Base-by-base conservation (phyloP, 441 rosid species). In the Euphorbia neoarborescens region DNA sequence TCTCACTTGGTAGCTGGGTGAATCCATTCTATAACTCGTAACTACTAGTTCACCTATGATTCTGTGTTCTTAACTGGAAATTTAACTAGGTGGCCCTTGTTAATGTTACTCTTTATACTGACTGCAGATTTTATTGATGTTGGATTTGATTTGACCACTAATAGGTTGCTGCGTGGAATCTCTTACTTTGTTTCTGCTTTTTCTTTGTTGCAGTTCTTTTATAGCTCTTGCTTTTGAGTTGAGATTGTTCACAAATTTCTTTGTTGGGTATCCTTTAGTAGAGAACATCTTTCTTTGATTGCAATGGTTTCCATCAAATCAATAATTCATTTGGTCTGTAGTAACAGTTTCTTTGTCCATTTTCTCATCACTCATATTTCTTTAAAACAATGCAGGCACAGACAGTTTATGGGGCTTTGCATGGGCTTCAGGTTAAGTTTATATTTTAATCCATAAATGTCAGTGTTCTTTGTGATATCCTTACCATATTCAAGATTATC, bases 351-450 rank as follows among this genome's bases (percentile, higher is more conserved):
- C 63, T 38, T 22, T n/a, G 25, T 4, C 24, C 12, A 28, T 28
- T 68, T 15, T 46, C 25, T 62, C 20, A 62, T 72, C 46, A 65
- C 13, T 62, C 37, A 44, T 9, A 13, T 37, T 42, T 13, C 32
- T 62, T n/a, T 75, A 32, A 59, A 69, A 75, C 51, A 61, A 62
- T 76, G 76, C 82, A 86, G 95, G 90, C 88, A 70, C 72, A 79
- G 37, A 87, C 82, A 28, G 85, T 89, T 68, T 87, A 87, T 62
- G 95, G 95, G 68, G 92, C 90, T 58, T 79, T 89, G 57, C 86
- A 89, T 30, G 88, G 90, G 56, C 87, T 89, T 71, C 84, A 87
- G 92, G 95, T 89, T 73, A 71, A 78, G 67, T 17, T 62, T 62
- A 50, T 57, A 53, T 66, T 59, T 57, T 44, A 22, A 53, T 66